Conservation (phyloP, 2,329 filamentous ascomycete species). For the Colletotrichum liaoningense region DNA sequence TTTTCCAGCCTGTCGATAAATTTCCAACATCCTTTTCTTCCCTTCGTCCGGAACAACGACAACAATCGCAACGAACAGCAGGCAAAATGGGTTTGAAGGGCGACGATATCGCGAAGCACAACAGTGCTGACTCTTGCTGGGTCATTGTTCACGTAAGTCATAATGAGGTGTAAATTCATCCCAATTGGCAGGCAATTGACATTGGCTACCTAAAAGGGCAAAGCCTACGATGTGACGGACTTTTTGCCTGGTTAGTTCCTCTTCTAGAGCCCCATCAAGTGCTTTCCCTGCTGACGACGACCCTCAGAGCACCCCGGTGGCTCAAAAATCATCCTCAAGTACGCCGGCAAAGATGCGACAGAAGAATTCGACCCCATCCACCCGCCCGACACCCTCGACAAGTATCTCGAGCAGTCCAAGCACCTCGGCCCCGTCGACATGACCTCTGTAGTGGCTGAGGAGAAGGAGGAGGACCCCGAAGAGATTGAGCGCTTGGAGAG, state of each 20-base stretch:
- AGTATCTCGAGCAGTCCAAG: conserved; percentile 86
- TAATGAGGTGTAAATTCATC: not conserved
- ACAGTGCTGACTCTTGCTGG: conserved; percentile 87
- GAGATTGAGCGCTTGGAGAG: conserved; percentile 77
- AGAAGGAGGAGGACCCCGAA: conserved; percentile 74
- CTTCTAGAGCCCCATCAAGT: not conserved
- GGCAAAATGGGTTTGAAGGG: conserved; percentile 59
- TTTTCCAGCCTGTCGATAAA: not conserved
- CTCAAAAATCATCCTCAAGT: conserved; percentile 94
- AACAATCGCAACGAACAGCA: not conserved
- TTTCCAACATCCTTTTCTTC: not conserved
- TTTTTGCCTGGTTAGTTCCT: conserved; percentile 76
- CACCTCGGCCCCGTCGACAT: conserved; percentile 93
- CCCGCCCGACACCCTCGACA: conserved; percentile 87
- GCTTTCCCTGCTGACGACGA: not conserved
- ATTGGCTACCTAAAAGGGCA: conserved; percentile 61
- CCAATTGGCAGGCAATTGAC: conserved; percentile 23
- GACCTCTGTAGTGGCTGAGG: conserved; percentile 76
- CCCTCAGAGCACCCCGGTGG: conserved; percentile 84
- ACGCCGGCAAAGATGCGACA: conserved; percentile 92
- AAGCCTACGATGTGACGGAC: conserved; percentile 90
- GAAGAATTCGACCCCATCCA: conserved; percentile 91
- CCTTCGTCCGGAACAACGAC: conserved; percentile 17
- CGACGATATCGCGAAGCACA: conserved; percentile 75
- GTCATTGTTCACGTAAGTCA: conserved; percentile 80